A percentile compares a stretch with the other conserved stretches of the same genome.
phyloP scores from a whole-genome alignment of 176 grass and related monocot genomes.

The Chrysopogon serrulatus region DNA sequence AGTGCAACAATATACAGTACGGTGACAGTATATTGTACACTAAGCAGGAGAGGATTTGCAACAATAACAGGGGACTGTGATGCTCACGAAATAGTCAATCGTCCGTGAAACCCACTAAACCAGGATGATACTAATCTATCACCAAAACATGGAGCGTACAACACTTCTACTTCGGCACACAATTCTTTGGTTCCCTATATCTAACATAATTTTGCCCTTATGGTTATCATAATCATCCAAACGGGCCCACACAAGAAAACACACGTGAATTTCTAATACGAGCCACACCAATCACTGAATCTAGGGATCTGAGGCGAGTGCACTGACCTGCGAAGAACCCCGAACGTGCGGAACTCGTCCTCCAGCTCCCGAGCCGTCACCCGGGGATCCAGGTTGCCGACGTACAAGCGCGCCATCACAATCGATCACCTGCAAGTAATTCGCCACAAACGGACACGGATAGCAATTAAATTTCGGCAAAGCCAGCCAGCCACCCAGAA shows the following conservation, averaged over 20 bases:
- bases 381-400: conserved; percentile 66
- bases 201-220: neutral
- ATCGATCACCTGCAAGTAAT: neutral
- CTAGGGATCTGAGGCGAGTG: neutral
- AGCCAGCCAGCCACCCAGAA: no score
- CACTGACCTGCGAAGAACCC: conserved; percentile 69
- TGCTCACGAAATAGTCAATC: neutral
- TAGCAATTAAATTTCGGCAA: neutral
- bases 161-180: neutral
- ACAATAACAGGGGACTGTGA: neutral
- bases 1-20: neutral
- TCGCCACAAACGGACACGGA: neutral
- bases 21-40: neutral
- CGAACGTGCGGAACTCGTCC: conserved; percentile 81
- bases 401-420: conserved; percentile 72
- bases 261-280: neutral
- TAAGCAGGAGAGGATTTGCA: neutral
- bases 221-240: neutral
- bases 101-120: no score
- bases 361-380: conserved; percentile 62
- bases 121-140: no score
- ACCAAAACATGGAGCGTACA: neutral
- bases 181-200: neutral
- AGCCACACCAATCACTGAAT: neutral
- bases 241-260: no score